Evolutionary conservation across 768 basidiomycete species (phyloP).

Genomic region (Clavulina sp.): DNA sequence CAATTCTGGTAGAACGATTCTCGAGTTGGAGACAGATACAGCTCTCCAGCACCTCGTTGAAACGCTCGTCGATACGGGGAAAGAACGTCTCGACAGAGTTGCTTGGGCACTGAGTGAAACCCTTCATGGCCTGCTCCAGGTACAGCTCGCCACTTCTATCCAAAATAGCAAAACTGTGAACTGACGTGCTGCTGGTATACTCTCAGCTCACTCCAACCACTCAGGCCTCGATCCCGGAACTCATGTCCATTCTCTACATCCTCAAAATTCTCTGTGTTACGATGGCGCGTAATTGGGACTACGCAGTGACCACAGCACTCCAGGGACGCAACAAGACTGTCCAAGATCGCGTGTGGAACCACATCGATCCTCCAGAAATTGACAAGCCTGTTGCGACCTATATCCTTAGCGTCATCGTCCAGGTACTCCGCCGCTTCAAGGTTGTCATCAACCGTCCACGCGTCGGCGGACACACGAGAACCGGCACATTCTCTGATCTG

Average conservation of each 20-base stretch:
- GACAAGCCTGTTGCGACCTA: conserved; percentile 73
- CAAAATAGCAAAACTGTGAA: conserved; percentile 5
- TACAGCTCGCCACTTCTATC: conserved; percentile 18
- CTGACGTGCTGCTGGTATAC: not conserved
- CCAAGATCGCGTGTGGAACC: conserved; percentile 16
- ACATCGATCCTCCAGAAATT: conserved; percentile 50
- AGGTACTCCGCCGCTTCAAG: conserved; percentile 42
- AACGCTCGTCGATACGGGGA: conserved; percentile 61
- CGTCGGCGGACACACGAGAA: conserved; percentile 35
- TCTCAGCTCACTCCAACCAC: conserved; percentile 18
- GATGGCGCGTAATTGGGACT: conserved; percentile 61
- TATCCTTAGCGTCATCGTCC: conserved; percentile 62
- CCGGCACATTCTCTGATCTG: conserved; percentile 56
- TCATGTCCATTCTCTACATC: conserved; percentile 76
- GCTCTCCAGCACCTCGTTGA: conserved; percentile 61
- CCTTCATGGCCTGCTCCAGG: conserved; percentile 62
- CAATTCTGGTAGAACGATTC: conserved; percentile 59
- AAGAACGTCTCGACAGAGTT: conserved; percentile 63
- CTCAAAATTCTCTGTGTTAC: conserved; percentile 64
- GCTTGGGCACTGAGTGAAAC: conserved; percentile 60
- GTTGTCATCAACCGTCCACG: conserved; percentile 36
- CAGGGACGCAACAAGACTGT: conserved; percentile 16
- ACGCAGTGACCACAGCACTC: conserved; percentile 19
- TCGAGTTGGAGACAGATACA: conserved; percentile 55
- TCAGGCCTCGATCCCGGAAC: conserved; percentile 46